Evolutionary conservation across 257 asterid genomes (phyloP).

Genomic region (Solanum microdontum): DNA sequence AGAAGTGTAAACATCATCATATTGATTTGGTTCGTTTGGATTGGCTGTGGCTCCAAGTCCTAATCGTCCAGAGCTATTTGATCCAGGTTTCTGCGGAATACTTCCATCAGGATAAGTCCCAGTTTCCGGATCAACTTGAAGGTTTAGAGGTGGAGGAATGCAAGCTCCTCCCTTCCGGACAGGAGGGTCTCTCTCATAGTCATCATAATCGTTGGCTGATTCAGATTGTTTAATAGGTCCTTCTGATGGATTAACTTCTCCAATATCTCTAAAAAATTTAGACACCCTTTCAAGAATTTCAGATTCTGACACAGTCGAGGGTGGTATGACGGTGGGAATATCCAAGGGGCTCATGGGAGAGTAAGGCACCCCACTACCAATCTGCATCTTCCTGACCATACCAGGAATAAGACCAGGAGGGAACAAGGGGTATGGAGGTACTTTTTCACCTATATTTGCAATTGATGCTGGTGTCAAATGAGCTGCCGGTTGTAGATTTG

Average conservation of each 20-base stretch:
- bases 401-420: conserved; percentile 99
- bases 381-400: conserved; percentile 97
- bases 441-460: conserved; percentile 48
- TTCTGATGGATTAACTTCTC: conserved; percentile 87
- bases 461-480: conserved; percentile 18
- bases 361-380: conserved; percentile 98
- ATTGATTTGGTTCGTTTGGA: conserved; percentile 77
- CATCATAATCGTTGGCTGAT: conserved; percentile 46
- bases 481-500: conserved; percentile 38
- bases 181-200: conserved; percentile 53
- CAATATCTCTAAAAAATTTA: conserved; percentile 80
- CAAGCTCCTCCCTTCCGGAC: conserved; percentile 87
- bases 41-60: conserved; percentile 81
- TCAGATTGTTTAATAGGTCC: conserved; percentile 68
- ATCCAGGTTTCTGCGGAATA: conserved; percentile 52
- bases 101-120: conserved; percentile 63
- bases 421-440: conserved; percentile 76
- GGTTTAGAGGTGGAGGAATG: conserved; percentile 80
- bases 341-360: conserved; percentile 96
- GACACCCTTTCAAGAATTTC: conserved; percentile 89
- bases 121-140: conserved; percentile 49
- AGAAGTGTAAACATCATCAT: conserved; percentile 88
- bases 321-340: conserved; percentile 83
- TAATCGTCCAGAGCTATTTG: conserved; percentile 54
- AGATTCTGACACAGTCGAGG: conserved; percentile 57